Conservation (phyloP, 2,329 filamentous ascomycete genomes). For the Plenodomus biglobosus region DNA sequence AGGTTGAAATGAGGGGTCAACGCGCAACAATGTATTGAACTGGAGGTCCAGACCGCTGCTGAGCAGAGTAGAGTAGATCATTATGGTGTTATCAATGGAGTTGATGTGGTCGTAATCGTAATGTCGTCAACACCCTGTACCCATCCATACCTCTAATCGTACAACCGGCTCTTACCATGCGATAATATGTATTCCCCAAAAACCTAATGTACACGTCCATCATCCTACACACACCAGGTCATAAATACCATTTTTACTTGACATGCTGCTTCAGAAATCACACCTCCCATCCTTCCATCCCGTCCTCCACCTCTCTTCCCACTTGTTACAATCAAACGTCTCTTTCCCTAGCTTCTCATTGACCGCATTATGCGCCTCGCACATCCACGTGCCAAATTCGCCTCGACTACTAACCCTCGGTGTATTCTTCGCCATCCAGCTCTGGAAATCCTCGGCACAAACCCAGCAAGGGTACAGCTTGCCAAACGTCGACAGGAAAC, state of each 20-base stretch:
- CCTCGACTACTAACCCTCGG: conserved; percentile 61
- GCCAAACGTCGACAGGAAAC: conserved; percentile 79
- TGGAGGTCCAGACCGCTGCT: neutral
- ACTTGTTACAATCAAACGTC: conserved; percentile 82
- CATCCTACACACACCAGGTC: conserved; percentile 7
- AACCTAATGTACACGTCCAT: conserved; percentile 6
- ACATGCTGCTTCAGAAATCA: conserved; percentile 48
- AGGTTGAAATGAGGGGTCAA: neutral
- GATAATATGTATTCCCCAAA: neutral
- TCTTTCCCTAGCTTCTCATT: conserved; percentile 89
- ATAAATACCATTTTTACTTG: neutral
- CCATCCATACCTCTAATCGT: neutral
- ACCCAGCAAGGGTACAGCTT: conserved; percentile 94
- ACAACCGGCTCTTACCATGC: conserved; percentile 4
- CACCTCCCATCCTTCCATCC: conserved; percentile 76
- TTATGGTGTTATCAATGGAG: neutral
- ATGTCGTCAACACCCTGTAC: conserved; percentile 17
- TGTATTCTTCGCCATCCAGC: conserved; percentile 73
- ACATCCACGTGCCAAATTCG: conserved; percentile 81
- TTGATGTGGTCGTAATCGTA: conserved; percentile 1
- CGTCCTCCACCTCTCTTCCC: conserved; percentile 93
- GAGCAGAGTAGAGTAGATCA: neutral
- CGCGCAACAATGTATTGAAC: neutral
- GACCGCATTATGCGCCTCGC: conserved; percentile 83
- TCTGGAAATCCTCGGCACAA: conserved; percentile 88